phyloP scores from a whole-genome alignment of 805 yeast species.

The Hyphopichia homilentoma region DNA sequence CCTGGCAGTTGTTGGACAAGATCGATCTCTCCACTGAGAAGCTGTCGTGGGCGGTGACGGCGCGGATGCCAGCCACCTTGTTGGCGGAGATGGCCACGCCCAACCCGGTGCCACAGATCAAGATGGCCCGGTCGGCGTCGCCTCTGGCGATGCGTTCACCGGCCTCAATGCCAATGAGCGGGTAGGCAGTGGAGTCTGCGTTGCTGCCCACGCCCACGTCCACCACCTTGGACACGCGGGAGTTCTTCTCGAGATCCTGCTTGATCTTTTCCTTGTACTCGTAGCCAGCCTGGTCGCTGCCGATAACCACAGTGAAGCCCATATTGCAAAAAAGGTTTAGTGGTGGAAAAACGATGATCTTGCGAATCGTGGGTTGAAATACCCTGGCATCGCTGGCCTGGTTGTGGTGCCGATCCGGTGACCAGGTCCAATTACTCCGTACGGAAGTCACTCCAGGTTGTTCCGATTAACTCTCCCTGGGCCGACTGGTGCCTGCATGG shows the following conservation, averaged over 20 bases:
- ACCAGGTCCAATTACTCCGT: no score
- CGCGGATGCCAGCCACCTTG: conserved; percentile 44
- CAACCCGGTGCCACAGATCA: conserved; percentile 47
- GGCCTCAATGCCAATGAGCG: conserved; percentile 40
- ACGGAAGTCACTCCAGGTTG: no score
- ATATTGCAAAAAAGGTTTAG: neutral
- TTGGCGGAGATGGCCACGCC: conserved; percentile 49
- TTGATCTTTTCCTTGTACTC: conserved; percentile 39
- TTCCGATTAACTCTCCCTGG: no score
- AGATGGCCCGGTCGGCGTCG: conserved; percentile 42
- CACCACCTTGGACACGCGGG: conserved; percentile 25
- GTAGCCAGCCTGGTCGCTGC: conserved; percentile 44
- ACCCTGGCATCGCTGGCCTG: no score
- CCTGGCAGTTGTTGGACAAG: conserved; percentile 40
- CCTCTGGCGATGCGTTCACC: conserved; percentile 38
- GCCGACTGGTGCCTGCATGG: no score
- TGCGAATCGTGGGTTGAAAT: no score
- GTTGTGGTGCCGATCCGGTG: no score
- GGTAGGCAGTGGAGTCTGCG: conserved; percentile 37
- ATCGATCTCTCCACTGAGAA: conserved; percentile 45
- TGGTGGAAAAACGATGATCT: neutral
- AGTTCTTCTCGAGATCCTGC: conserved; percentile 26
- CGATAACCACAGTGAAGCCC: conserved; percentile 32
- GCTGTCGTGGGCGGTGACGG: conserved; percentile 47
- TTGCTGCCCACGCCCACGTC: conserved; percentile 38